Base-by-base conservation (phyloP, 2,329 filamentous ascomycete genomes). In the Neophaeococcomyces aloes region DNA sequence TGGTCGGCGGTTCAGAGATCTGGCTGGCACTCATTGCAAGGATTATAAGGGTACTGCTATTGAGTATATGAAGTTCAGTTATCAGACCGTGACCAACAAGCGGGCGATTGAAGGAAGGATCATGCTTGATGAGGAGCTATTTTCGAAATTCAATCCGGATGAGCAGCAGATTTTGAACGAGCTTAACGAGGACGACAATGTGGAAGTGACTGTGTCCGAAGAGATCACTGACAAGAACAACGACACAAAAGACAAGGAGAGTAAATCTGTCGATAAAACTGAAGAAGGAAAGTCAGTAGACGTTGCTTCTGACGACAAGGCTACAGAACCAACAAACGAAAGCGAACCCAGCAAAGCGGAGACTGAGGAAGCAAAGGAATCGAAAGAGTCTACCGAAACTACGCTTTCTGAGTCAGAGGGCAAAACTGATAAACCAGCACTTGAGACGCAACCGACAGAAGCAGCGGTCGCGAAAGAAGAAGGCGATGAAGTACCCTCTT, bases 1-100 rank as follows among this genome's bases (percentile, higher is more conserved):
- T 14, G 49, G 49, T 14, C 35, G 38, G 3, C 38, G 44, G 25
- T 51, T 49, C 29, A 32, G 42, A 32, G 38, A 36, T 14, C 40
- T 49, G 6, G 38, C 42, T 27, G 49, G 48, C 18, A 18, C 40
- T 14, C 18, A 42, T 32, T 47, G 46, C 38, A 45, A 45, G 17
- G 42, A 46, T 36, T 49, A 51, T 33, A 36, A 45, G 34, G 48
- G 48, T 35, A 30, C 37, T 25, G 41, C 35, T 17, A 41, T 45
- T 19, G 39, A 42, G 18, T 42, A 34, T 31, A 42, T 31, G 7
- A 42, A 42, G 15, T 42, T 34, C 39, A 35, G 30, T 18, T 7
- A 25, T 15, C 39, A 42, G 21, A 42, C 17, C 7, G 39, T 42
- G 30, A 34, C 10, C 4, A 42, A 13, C 30, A 42, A 42, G 39